These are phyloP conservation scores for Protomyces inundatus DNA, from an alignment of 1,139 yeast species.

Conservation along the genomic window DNA sequence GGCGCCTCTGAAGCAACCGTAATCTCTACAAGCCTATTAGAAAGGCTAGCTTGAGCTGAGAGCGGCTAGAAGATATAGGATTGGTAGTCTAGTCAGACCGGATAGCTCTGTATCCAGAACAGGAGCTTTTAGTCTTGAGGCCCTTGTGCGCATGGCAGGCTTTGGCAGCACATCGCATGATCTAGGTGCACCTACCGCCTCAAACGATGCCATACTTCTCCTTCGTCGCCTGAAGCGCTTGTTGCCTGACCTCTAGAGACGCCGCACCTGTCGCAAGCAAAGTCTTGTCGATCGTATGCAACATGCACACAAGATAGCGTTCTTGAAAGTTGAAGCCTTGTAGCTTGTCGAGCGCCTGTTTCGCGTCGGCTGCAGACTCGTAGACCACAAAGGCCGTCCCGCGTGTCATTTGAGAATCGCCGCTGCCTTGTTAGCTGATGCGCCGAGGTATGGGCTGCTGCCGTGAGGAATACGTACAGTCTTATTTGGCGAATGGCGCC, in stretches of 20 bases:
- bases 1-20: no score
- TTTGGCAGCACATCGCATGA: no score
- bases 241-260: constrained; percentile 21
- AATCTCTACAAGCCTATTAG: no score
- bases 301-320: constrained; percentile 51
- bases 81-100: no score
- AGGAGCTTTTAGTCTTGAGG: no score
- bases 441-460: neutral
- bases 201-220: neutral
- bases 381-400: constrained; percentile 61
- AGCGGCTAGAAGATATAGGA: no score
- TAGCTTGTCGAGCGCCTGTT: constrained; percentile 49
- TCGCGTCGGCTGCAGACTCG: constrained; percentile 48
- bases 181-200: neutral
- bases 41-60: no score
- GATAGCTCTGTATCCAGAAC: no score
- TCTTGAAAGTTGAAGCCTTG: constrained; percentile 60
- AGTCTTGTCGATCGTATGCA: constrained; percentile 33
- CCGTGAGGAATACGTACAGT: neutral
- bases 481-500: constrained; percentile 48
- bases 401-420: constrained; percentile 44
- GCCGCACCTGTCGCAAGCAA: constrained; percentile 11
- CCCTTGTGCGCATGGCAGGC: no score
- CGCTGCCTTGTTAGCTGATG: constrained; percentile 32
- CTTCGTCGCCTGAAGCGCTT: neutral